These are phyloP conservation scores for Colletotrichum tamarilloi DNA, from an alignment of 2,329 filamentous ascomycete genomes.

Conservation along the genomic window DNA sequence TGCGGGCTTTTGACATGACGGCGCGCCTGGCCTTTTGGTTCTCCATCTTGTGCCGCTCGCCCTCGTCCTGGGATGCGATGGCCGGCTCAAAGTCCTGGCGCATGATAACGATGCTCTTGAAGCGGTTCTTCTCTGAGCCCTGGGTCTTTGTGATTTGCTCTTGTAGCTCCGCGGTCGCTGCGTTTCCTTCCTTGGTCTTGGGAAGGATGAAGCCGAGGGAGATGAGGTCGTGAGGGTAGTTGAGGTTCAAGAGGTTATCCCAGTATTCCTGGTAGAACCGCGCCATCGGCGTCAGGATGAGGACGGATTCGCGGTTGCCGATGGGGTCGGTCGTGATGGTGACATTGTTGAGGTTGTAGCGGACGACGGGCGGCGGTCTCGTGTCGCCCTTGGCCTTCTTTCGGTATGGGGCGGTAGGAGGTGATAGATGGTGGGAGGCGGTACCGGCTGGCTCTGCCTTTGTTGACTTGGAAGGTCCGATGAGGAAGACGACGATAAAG, in stretches of 20 bases:
- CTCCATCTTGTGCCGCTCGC: conserved; percentile 89
- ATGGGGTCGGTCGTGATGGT: conserved; percentile 83
- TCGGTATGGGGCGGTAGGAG: conserved; percentile 55
- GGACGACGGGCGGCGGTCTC: conserved; percentile 84
- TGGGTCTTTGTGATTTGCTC: conserved; percentile 88
- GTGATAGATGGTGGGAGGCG: conserved; percentile 56
- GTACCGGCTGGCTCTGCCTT: conserved; percentile 59
- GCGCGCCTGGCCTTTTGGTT: conserved; percentile 89
- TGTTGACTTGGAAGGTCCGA: conserved; percentile 62
- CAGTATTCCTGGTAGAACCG: conserved; percentile 96
- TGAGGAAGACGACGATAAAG: conserved; percentile 74
- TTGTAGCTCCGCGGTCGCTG: conserved; percentile 85
- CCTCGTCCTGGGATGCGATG: conserved; percentile 82
- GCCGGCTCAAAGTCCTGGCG: conserved; percentile 94
- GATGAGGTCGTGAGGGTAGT: conserved; percentile 94
- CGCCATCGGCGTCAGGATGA: conserved; percentile 92
- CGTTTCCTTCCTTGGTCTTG: conserved; percentile 91
- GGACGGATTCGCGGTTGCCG: conserved; percentile 83
- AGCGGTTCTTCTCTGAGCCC: conserved; percentile 82
- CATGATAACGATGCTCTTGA: conserved; percentile 93
- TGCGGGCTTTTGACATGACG: conserved; percentile 93
- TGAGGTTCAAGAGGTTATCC: conserved; percentile 87
- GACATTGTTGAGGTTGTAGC: conserved; percentile 95
- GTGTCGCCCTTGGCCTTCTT: conserved; percentile 63
- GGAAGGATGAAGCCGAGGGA: conserved; percentile 96